Percentiles rank a stretch among this genome's conserved stretches.
Conservation (phyloP, 495 filamentous ascomycete species). For the Neurospora intermedia region DNA sequence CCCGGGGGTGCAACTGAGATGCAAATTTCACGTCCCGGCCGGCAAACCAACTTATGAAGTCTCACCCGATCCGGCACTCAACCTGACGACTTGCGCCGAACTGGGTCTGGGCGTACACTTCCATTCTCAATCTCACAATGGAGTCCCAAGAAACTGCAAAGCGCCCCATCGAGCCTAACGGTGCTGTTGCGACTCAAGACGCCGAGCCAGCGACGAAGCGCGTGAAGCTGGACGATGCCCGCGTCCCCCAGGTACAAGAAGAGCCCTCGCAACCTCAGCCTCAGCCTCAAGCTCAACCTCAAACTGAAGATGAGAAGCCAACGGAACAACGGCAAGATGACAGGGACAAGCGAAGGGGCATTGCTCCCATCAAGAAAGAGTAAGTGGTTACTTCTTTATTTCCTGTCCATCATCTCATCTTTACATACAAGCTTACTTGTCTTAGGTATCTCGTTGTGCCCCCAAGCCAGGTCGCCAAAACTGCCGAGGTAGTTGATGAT, state of each 20-base stretch:
- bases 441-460: slow-evolving; percentile 47
- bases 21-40: neutral
- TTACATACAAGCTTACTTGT: slow-evolving; percentile 9
- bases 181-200: neutral
- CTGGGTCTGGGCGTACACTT: neutral
- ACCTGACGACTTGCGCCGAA: neutral
- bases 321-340: slow-evolving; percentile 13
- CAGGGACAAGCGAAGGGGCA: slow-evolving; percentile 44
- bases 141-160: slow-evolving; percentile 11
- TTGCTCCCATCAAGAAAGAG: slow-evolving; percentile 80
- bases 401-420: neutral
- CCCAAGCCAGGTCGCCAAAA: slow-evolving; percentile 12
- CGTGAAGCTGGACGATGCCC: slow-evolving; percentile 39
- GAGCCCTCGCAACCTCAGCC: neutral
- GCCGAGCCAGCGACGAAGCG: slow-evolving; percentile 48
- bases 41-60: neutral
- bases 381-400: slow-evolving; percentile 29
- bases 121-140: slow-evolving; percentile 5
- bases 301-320: neutral
- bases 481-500: slow-evolving; percentile 39
- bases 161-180: slow-evolving; percentile 9
- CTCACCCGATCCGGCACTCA: neutral
- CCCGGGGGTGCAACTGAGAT: neutral
- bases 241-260: neutral
- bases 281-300: neutral